Evolutionary conservation across 2,329 filamentous ascomycete species (phyloP), one percentile per base, ranked within the genome.

Genomic region (Ilyonectria destructans): DNA sequence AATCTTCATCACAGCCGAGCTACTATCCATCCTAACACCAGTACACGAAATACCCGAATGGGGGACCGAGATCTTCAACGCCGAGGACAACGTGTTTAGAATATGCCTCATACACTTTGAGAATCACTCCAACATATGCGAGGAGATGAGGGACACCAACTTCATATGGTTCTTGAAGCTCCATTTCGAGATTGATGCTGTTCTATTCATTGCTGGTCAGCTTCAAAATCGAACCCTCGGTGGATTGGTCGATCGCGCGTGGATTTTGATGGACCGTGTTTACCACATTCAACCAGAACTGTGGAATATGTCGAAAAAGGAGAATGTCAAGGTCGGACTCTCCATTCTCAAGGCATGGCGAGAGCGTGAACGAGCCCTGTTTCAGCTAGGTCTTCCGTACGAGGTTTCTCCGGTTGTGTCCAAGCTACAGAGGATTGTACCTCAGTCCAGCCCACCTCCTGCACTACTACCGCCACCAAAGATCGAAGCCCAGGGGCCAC

Each of bases 1-100:
- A 4, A 17, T 17, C 35, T 17, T 49, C 35, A 21, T 66, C 10
- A 31, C 45, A 3, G 57, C 57, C 2, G 63, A 66, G 29, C 13
- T 66, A 3, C n/a, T 57, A 29, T 35, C 51, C 17, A 48, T 66
- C 17, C 45, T 66, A 10, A 66, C 63, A 19, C 63, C 63, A 3
- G 31, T 66, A 15, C 63, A 66, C 29, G 57, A 66, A 23, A 6
- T 62, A n/a, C 63, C 63, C 1, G 63, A 66, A 26, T 66, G 63
- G 63, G 63, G 63, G 9, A 66, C 63, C 1, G 63, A 66, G 13
- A 66, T 66, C 23, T 66, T 66, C 33, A 66, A 51, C 15, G 40
- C 63, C 5, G 63, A 66, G 33, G 63, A 66, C 23, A 66, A 66
- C 23, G 63, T 66, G 1, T 66, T 66, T 7, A 17, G 63, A 6